Conservation (phyloP, 1,284 basidiomycete genomes). For the Pseudomicrostroma phylloplanum region DNA sequence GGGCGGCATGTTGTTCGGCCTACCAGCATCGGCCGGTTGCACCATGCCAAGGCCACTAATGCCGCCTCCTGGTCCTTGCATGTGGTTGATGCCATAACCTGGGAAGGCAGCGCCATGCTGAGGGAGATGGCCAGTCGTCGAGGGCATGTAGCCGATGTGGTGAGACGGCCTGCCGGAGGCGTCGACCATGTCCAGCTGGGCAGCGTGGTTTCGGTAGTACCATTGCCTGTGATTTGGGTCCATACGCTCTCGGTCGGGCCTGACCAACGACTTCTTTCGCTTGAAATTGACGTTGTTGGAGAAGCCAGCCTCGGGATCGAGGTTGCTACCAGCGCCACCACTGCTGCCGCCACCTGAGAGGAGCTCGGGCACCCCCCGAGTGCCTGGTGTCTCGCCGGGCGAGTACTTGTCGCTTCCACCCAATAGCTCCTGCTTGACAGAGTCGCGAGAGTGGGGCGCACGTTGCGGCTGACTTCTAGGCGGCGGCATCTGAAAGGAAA, state of each 20-base stretch:
- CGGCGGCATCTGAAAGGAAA: conserved; percentile 39
- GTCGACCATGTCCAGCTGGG: conserved; percentile 59
- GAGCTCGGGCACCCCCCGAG: conserved; percentile 8
- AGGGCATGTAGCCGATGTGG: conserved; percentile 45
- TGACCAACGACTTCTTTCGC: conserved; percentile 86
- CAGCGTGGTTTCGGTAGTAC: conserved; percentile 87
- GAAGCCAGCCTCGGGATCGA: conserved; percentile 36
- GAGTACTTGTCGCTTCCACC: conserved; percentile 24
- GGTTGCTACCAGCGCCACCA: conserved; percentile 19
- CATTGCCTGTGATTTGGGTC: conserved; percentile 89
- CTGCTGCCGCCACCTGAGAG: too few species aligned
- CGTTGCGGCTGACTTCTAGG: conserved; percentile 23
- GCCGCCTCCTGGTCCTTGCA: conserved; percentile 45
- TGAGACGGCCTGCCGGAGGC: conserved; percentile 24
- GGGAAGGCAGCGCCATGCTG: conserved; percentile 46
- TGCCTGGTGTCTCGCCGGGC: conserved; percentile 15
- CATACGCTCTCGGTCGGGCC: conserved; percentile 91
- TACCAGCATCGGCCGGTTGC: neutral
- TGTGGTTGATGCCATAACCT: conserved; percentile 26
- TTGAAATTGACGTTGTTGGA: conserved; percentile 52
- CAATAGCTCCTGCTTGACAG: conserved; percentile 27
- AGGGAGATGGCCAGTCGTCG: conserved; percentile 46
- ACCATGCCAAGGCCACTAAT: conserved; percentile 46
- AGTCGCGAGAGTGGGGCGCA: conserved; percentile 28
- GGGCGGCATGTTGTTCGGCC: conserved; percentile 29